Evolutionary conservation across 2,329 filamentous ascomycete genomes (phyloP).

Genomic region (Aspergillus transmontanensis): DNA sequence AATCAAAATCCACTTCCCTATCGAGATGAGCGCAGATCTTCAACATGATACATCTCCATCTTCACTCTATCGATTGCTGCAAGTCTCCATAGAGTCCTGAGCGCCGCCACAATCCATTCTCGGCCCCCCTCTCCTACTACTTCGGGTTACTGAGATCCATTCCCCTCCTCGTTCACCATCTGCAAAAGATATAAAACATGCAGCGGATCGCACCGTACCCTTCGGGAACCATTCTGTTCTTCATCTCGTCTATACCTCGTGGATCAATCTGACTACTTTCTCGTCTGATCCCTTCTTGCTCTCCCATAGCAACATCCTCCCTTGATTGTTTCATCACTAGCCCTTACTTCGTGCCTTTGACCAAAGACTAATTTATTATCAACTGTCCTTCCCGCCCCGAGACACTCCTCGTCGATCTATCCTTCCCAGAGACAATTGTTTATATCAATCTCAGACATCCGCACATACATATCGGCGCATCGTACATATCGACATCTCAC

Average conservation of each 20-base stretch:
- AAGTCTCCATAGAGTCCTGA: slow-evolving; percentile 23
- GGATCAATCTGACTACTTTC: slow-evolving; percentile 22
- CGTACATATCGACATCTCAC: slow-evolving; percentile 13
- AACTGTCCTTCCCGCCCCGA: background rate
- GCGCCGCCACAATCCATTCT: slow-evolving; percentile 15
- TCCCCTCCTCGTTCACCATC: slow-evolving; percentile 25
- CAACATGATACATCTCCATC: slow-evolving; percentile 15
- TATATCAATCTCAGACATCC: slow-evolving; percentile 11
- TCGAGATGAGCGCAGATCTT: slow-evolving; percentile 24
- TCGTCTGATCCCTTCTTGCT: slow-evolving; percentile 9
- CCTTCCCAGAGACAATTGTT: slow-evolving; percentile 2
- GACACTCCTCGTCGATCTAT: background rate
- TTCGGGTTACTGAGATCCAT: background rate
- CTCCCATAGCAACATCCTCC: slow-evolving; percentile 15
- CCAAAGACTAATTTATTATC: background rate
- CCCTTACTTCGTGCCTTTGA: slow-evolving; percentile 1
- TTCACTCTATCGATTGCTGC: slow-evolving; percentile 17
- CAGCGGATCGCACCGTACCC: slow-evolving; percentile 28
- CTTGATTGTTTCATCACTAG: slow-evolving; percentile 16
- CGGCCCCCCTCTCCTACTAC: background rate
- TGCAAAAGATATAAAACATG: slow-evolving; percentile 40
- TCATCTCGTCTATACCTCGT: slow-evolving; percentile 29
- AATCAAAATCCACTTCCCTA: slow-evolving; percentile 18
- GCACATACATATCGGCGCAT: slow-evolving; percentile 10
- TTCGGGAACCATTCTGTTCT: slow-evolving; percentile 25